Evolutionary conservation across 352 stramenopile genomes (phyloP).

Genomic region (Phytophthora tubulina): DNA sequence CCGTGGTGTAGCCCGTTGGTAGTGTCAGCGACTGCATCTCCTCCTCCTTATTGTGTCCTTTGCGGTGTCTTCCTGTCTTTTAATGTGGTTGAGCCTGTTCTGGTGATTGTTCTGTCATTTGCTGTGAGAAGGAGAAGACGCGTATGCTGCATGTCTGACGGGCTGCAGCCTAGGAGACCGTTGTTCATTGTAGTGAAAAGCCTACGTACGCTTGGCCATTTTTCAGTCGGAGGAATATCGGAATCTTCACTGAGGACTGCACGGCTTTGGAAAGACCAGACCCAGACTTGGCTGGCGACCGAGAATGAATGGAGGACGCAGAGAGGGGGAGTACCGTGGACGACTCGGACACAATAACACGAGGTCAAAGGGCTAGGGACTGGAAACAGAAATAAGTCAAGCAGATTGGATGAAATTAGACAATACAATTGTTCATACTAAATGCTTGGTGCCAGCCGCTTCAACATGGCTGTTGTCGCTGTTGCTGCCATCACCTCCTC

Average conservation of each 20-base stretch:
- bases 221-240: constrained; percentile 85
- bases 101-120: constrained; percentile 3
- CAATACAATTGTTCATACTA: background rate
- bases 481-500: no score
- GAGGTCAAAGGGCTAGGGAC: constrained; percentile 2
- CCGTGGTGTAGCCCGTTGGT: background rate
- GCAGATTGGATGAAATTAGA: constrained; percentile 23
- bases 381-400: background rate
- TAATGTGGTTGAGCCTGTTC: constrained; percentile 3
- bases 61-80: background rate
- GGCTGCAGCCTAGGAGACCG: constrained; percentile 6
- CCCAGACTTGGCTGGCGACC: constrained; percentile 24
- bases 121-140: constrained; percentile 8
- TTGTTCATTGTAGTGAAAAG: background rate
- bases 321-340: constrained; percentile 34
- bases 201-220: constrained; percentile 88
- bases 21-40: background rate
- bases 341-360: constrained; percentile 45
- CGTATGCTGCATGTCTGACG: background rate
- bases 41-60: constrained; percentile 1
- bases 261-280: constrained; percentile 4
- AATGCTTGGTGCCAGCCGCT: background rate
- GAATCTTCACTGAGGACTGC: constrained; percentile 54
- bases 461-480: background rate
- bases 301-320: constrained; percentile 57